Evolutionary conservation across 768 basidiomycete genomes (phyloP).

Genomic region (Lactarius sanguifluus): DNA sequence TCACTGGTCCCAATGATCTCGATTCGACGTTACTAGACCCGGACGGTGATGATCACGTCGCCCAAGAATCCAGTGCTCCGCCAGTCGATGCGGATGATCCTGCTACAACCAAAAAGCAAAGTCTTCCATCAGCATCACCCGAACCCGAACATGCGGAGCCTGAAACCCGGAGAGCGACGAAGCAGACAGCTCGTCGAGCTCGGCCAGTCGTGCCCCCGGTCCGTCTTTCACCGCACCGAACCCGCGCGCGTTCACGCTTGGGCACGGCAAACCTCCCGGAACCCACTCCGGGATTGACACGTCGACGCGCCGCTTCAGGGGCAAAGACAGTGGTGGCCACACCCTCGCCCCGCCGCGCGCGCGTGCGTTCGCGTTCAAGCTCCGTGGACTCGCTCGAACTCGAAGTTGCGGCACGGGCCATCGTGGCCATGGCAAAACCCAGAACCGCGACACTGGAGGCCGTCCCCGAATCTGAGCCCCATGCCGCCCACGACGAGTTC

Average conservation of each 20-base stretch:
- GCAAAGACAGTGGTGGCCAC: background rate
- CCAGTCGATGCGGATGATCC: background rate
- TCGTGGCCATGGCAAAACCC: background rate
- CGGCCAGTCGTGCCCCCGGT: background rate
- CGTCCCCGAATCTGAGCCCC: constrained; percentile 12
- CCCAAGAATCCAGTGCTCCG: background rate
- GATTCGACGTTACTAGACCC: constrained; percentile 6
- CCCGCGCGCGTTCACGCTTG: background rate
- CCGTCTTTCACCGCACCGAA: constrained; percentile 1
- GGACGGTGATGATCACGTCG: background rate
- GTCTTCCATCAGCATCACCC: background rate
- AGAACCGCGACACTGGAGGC: background rate
- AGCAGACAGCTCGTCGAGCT: background rate
- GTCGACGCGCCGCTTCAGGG: background rate
- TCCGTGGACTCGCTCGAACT: background rate
- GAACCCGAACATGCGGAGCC: background rate
- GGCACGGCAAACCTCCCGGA: background rate
- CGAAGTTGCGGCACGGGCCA: background rate
- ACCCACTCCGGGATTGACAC: background rate
- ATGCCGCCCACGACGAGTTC: constrained; percentile 13
- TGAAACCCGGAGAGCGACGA: background rate
- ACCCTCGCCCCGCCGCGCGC: background rate
- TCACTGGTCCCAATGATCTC: background rate
- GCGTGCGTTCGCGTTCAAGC: constrained; percentile 3
- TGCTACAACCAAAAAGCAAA: background rate